These are phyloP conservation scores for Pistacia integerrima DNA, from an alignment of 345 rosid genomes.

Conservation along the genomic window DNA sequence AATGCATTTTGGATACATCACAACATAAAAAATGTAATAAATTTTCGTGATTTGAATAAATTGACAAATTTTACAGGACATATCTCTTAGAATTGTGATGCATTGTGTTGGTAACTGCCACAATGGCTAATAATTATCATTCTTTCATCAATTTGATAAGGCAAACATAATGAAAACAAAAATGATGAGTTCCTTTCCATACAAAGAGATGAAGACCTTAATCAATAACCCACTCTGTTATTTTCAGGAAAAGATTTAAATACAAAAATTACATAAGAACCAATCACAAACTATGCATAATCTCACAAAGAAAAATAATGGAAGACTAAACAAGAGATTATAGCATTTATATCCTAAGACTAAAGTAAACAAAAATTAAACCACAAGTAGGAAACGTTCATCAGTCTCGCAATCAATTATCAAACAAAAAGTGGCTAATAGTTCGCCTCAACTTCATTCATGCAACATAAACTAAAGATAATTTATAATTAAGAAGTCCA, in stretches of 20 bases:
- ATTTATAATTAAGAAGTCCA: background rate
- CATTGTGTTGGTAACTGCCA: background rate
- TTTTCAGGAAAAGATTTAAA: background rate
- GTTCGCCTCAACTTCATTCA: background rate
- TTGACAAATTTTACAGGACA: background rate
- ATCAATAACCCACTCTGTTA: background rate
- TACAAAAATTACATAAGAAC: background rate
- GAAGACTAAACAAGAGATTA: background rate
- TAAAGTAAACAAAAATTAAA: background rate
- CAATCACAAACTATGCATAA: background rate
- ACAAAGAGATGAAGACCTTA: background rate
- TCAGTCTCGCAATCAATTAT: background rate
- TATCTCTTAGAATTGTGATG: background rate
- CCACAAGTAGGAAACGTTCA: background rate
- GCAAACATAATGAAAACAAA: background rate
- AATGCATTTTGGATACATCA: background rate
- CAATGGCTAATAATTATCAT: background rate
- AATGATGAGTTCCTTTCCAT: background rate
- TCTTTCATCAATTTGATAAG: background rate
- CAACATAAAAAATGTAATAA: background rate
- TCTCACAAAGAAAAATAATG: background rate
- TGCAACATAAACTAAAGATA: background rate
- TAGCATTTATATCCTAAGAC: background rate
- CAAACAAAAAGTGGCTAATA: background rate
- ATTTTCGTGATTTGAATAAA: background rate